Base-by-base conservation (phyloP, 106 monocot genomes). In the Gastrodia elata region DNA sequence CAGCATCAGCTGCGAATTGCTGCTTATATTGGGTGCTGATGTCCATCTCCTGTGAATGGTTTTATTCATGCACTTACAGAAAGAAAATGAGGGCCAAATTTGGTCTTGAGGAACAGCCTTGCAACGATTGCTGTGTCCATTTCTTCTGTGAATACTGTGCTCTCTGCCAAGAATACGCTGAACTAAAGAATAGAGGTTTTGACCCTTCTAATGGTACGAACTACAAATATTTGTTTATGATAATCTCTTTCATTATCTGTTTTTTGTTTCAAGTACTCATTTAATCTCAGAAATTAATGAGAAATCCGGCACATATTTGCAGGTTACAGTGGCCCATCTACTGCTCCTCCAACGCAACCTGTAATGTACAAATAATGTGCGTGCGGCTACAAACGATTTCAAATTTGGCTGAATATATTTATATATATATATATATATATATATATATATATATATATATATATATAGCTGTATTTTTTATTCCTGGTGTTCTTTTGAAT, bases 61-160 rank as follows among this genome's bases (percentile, higher is more conserved):
- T 78, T 13, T 78, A 72, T 43, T 72, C 71, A 11, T 72, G 78
- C 38, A 10, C 69, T 11, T 78, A 78, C 16, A 56, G 78, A 14
- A 71, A 72, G 71, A 78, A 78, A 26, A 0, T 78, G 64, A 52
- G 78, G 6, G 56, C 70, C 9, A 71, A 64, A 32, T 78, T 35
- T 46, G 64, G 64, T n/a, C 65, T 78, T 20, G 64, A 41, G 8
- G 20, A 24, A 1, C 64, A 71, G 36, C 78, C 78, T 40, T 78
- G 78, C n/a, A 64, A 34, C 30, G 78, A 78, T 30, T 78, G 78
- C 42, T 59, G 71, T 25, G 78, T 78, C 13, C 78, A 78, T 44
- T 72, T 78, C 38, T 78, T 39, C 25, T 78, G 78, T 26, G 78
- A 72, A 10, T 43, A 71, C 34, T 78, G 71, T 46, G 78, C 78